These are phyloP conservation scores for Melampsora larici-populina DNA, from an alignment of 1,284 basidiomycete genomes.

Conservation along the genomic window DNA sequence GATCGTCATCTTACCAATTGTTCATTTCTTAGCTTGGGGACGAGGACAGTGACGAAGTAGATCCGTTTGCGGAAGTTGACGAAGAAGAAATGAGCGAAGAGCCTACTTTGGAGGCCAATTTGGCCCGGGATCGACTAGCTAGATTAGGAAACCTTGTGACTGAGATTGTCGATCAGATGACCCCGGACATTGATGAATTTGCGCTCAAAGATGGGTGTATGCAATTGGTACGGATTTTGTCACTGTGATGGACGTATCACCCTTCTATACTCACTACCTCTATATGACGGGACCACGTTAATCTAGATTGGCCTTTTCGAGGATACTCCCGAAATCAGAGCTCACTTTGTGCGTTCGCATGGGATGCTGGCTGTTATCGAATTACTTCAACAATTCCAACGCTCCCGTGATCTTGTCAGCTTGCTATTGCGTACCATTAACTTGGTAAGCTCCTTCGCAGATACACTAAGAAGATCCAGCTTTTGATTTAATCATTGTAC, in stretches of 20 bases:
- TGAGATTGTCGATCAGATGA: constrained; percentile 78
- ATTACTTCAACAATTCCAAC: constrained; percentile 71
- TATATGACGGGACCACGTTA: not conserved
- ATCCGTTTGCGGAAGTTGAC: constrained; percentile 83
- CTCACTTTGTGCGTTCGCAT: constrained; percentile 82
- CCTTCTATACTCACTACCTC: constrained; percentile 12
- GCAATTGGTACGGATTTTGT: constrained; percentile 65
- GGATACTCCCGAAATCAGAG: constrained; percentile 81
- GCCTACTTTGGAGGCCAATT: constrained; percentile 71
- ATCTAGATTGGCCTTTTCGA: constrained; percentile 70
- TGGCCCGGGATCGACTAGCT: constrained; percentile 84
- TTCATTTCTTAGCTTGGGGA: constrained; percentile 63
- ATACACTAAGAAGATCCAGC: constrained; percentile 15
- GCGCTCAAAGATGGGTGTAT: constrained; percentile 78
- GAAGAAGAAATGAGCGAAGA: constrained; percentile 44
- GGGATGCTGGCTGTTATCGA: constrained; percentile 92
- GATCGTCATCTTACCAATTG: not conserved
- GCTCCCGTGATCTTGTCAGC: constrained; percentile 75
- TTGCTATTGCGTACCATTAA: constrained; percentile 85
- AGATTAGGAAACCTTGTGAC: constrained; percentile 74
- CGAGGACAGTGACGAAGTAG: constrained; percentile 77
- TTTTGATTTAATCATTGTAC: not conserved
- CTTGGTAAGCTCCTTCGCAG: constrained; percentile 60
- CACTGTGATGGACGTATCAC: not conserved
- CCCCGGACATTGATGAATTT: constrained; percentile 72